Conservation (phyloP, 1,284 basidiomycete species). For the Pterula multifida region DNA sequence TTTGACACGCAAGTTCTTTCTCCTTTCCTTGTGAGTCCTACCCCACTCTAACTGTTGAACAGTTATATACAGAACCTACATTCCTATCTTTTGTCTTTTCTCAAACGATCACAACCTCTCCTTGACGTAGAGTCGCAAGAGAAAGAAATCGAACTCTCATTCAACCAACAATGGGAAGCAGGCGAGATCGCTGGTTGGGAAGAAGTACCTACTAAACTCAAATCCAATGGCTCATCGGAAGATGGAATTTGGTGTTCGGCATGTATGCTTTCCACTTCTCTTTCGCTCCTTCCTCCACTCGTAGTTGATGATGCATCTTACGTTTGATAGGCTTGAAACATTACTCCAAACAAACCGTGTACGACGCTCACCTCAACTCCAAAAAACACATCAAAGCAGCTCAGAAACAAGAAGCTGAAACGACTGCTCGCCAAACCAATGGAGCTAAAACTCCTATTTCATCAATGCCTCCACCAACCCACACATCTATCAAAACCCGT, state of each 20-base stretch:
- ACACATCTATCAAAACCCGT: conserved; percentile 41
- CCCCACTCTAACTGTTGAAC: conserved; percentile 9
- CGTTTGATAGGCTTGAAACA: conserved; percentile 76
- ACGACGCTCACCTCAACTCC: conserved; percentile 89
- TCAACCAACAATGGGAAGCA: conserved; percentile 73
- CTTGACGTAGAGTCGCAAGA: conserved; percentile 70
- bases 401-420: conserved; percentile 53
- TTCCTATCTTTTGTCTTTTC: conserved; percentile 78
- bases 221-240: conserved; percentile 30
- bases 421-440: conserved; percentile 17
- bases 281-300: conserved; percentile 2
- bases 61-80: conserved; percentile 81
- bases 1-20: conserved; percentile 60
- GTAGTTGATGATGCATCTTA: no score
- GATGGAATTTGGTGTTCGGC: conserved; percentile 89
- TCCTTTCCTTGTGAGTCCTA: conserved; percentile 3
- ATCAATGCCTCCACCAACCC: conserved; percentile 12
- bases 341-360: conserved; percentile 96
- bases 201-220: conserved; percentile 31
- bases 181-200: conserved; percentile 71
- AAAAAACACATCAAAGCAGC: conserved; percentile 91
- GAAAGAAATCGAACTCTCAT: conserved; percentile 52
- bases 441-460: conserved; percentile 14
- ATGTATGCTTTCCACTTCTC: conserved; percentile 46
- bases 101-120: conserved; percentile 80